Evolutionary conservation across 2,329 filamentous ascomycete species (phyloP), one percentile per base, ranked within the genome.

Genomic region (Rhinocladiella mackenziei): DNA sequence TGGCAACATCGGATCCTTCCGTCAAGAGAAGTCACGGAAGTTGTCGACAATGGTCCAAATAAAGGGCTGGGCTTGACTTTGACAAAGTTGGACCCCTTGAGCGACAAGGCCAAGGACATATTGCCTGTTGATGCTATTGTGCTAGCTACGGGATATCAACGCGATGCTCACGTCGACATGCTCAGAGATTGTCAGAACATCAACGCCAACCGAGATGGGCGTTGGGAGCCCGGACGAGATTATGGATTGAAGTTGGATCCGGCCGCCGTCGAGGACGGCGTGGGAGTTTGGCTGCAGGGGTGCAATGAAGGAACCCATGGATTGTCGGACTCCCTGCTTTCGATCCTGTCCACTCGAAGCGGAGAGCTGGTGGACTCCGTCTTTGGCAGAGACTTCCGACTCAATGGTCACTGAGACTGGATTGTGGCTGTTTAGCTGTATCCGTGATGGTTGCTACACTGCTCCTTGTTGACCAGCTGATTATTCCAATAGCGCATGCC

Each of bases 271-370:
- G 76, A 80, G n/a, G 62, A 74, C 0, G 79, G 82, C 32, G 84
- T 87, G 10, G 89, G 89, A 3, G 74, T 97, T 46, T 97, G 86
- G 84, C 73, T 97, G 57, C 92, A 97, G 65, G 91, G 91, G 22
- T 96, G 89, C 70, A 94, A 89, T 63, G 89, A 97, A 71, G 80
- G 76, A 50, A 94, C 89, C 23, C 91, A 97, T 65, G 91, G 91
- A 48, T 68, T 94, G 66, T 88, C 86, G 62, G 86, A 94, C 65
- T 87, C 83, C 34, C 75, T 94, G 39, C 74, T 94, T 39, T 91
- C 86, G 2, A 84, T 92, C 50, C 71, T 92, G 51, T 80, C 85
- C 5, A 80, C 82, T 18, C 72, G 87, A 42, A 84, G 84, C 23
- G 86, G 84, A 18, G 85, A 92, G 67, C 80, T 92, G 61, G 83